Base-by-base conservation (phyloP, 169 alveolate species). In the Neospora caninum region DNA sequence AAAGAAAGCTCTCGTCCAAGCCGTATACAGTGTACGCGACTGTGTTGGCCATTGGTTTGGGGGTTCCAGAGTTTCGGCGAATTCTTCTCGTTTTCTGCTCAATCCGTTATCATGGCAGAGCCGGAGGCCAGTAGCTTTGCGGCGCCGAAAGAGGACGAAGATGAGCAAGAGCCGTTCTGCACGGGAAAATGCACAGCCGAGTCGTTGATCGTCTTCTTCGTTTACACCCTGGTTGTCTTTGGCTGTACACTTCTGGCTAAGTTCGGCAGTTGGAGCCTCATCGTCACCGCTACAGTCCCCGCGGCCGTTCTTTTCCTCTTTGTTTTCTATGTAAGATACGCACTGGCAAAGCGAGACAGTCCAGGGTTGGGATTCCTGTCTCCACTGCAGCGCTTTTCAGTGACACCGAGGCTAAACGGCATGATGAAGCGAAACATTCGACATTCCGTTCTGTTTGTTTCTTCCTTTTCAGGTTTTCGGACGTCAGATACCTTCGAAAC, bases 121-220 rank as follows among this genome's bases (percentile, higher is more conserved):
- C 73, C 25, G 73, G 73, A 64, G n/a, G n/a, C n/a, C 25, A 16
- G 73, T 22, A 6, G 34, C 34, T 16, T 27, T 64, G 89, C 64
- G 64, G n/a, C 58, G 27, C 41, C 69, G 25, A 82, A 42, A 43
- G 89, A 42, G 41, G 89, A 36, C 6, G 89, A 82, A 18, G 89
- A 42, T 27, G 89, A 82, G 69, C 38, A 18, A 31, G 69, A 43
- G n/a, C 38, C 64, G n/a, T 82, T 82, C 41, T 82, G 89, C 64
- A 82, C 69, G 13, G 89, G 89, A 82, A 13, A 42, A 38, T 82
- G 89, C 89, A 82, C 89, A 29, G 89, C 89, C n/a, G 64, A 82
- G 31, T 9, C 36, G n/a, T 10, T 82, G 13, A 39, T 82, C 39
- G 53, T 82, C 31, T 82, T 82, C 67, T 82, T 82, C 36, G 67